Evolutionary conservation across 495 filamentous ascomycete species (phyloP), one percentile per base, ranked within the genome.

Genomic region (Niebla homalea): DNA sequence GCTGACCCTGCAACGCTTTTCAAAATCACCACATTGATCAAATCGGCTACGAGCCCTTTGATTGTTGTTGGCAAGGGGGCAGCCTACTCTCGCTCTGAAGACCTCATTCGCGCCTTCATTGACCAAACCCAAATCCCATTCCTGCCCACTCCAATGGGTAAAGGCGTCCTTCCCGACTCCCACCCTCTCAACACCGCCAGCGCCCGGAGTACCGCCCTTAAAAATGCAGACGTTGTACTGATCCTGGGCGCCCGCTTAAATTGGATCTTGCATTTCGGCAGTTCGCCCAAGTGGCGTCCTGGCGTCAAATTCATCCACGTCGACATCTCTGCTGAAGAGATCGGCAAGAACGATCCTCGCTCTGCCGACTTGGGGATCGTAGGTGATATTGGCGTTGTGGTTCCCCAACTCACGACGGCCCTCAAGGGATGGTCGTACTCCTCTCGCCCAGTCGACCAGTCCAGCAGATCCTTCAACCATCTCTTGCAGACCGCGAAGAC

Each of bases 251-350:
- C 77, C 3, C 70, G 77, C 12, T 62, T 82, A 25, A 81, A 81
- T 52, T 82, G 79, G 79, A 81, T 83, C 43, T 62, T 83, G 0
- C 77, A 80, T 52, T 83, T 75, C 52, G 79, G 79, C 12, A 68
- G 75, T 36, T 48, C 70, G 29, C 76, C 78, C 1, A 80, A 81
- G 58, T 81, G 76, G 75, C 70, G 66, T 19, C 48, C 70, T 16
- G 56, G 52, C 3, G 79, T 68, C 3, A 69, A 67, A 49, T 72
- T 80, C 62, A 75, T 78, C 35, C 79, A 81, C 60, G 71, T 82
- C 10, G 78, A 82, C 50, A 70, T 81, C 23, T 71, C 64, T 35
- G 62, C 76, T 11, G 74, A 79, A 46, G 78, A 79, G 51, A 63
- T 83, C 19, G 77, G 76, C 0, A 76, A 73, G 32, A 62, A 58